Conservation (phyloP, 2,329 filamentous ascomycete species). For the Daldinia eschscholtzii region DNA sequence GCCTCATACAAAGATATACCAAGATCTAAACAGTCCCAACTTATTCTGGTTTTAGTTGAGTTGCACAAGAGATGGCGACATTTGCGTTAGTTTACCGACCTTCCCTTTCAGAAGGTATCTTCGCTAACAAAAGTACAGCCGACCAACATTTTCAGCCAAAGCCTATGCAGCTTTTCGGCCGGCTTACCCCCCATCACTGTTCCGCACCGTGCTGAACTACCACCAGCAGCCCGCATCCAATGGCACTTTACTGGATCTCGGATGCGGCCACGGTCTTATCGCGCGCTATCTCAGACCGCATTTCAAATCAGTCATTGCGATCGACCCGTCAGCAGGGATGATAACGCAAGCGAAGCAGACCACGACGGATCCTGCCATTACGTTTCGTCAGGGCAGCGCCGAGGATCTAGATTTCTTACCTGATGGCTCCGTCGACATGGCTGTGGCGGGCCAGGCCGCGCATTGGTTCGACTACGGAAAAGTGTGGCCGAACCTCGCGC, state of each 20-base stretch:
- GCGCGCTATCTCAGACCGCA: slow-evolving; percentile 65
- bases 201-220: slow-evolving; percentile 65
- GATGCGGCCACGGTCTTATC: slow-evolving; percentile 72
- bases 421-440: slow-evolving; percentile 65
- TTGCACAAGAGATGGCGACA: slow-evolving; percentile 57
- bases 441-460: slow-evolving; percentile 67
- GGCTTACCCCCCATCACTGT: slow-evolving; percentile 68
- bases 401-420: slow-evolving; percentile 66
- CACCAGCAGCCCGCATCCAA: slow-evolving; percentile 57
- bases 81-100: slow-evolving; percentile 58
- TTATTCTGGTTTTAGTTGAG: slow-evolving; percentile 34
- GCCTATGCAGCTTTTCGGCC: slow-evolving; percentile 72
- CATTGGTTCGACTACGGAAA: slow-evolving; percentile 74
- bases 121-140: slow-evolving; percentile 56
- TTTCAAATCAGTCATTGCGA: slow-evolving; percentile 65
- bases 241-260: slow-evolving; percentile 67
- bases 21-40: slow-evolving; percentile 28
- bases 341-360: slow-evolving; percentile 62
- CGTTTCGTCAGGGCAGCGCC: slow-evolving; percentile 63
- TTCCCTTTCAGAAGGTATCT: slow-evolving; percentile 16
- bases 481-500: slow-evolving; percentile 67
- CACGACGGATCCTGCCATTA: slow-evolving; percentile 59
- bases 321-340: slow-evolving; percentile 71
- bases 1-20: slow-evolving; percentile 5
- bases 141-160: slow-evolving; percentile 67